Base-by-base conservation (phyloP, 2,329 filamentous ascomycete genomes). In the Blumeria hordei region DNA sequence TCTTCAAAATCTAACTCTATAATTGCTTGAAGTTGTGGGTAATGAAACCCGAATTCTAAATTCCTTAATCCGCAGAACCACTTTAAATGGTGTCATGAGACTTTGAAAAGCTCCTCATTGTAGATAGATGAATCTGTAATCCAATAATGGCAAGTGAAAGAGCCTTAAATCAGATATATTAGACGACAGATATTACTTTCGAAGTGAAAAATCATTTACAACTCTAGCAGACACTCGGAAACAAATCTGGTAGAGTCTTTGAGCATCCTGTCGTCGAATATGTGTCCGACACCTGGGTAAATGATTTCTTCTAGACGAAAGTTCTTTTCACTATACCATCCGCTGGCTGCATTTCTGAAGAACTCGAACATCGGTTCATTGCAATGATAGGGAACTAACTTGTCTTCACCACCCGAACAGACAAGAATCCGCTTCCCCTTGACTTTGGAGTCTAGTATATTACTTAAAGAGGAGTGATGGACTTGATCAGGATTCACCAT, bases 271-370 rank as follows among this genome's bases (percentile, higher is more conserved):
- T 70, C 65, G 9, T 74, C 80, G 61, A 85, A 87, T n/a, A 72
- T 70, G 65, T 92, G 85, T 0, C 82, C 81, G 0, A 80, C 72
- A 0, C 76, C 80, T 1, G 77, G 71, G 61, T 86, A 88, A 0
- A 87, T 69, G 35, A 76, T 73, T 64, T 88, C 79, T 53, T 80
- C 74, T 5, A 88, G 64, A 37, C 69, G 69, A 1, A 85, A 67
- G 0, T 68, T 67, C 0, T 75, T 71, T 16, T 80, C 75, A 2
- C 71, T 69, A 57, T 71, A 81, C 74, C 72, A 81, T 1, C 58
- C 59, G 10, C 34, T 65, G 3, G 66, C 68, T 0, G 77, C 78
- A 7, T 70, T 67, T 63, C 78, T 77, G 55, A 92, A 67, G 58
- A 80, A 75, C 0, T 71, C 66, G 21, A 85, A 58, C 58, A 90